These are phyloP conservation scores for Schwanniomyces vanrijiae DNA, from an alignment of 805 yeast species.

Conservation along the genomic window DNA sequence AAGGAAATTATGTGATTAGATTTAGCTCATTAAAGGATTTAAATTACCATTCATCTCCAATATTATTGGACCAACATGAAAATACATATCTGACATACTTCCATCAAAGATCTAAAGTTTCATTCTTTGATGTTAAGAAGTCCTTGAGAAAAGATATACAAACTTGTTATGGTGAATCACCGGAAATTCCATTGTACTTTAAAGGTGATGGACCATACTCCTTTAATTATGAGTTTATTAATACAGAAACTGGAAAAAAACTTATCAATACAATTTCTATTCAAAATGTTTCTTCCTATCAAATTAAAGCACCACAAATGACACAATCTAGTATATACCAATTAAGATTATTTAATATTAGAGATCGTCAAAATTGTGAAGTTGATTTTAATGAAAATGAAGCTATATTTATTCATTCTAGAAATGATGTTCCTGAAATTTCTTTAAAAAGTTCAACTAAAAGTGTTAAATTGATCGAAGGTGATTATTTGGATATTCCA, in stretches of 20 bases:
- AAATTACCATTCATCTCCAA: constrained; percentile 52
- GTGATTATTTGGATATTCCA: constrained; percentile 60
- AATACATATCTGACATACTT: constrained; percentile 67
- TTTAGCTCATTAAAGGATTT: constrained; percentile 63
- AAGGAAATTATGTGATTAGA: constrained; percentile 78
- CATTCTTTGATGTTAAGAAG: constrained; percentile 22
- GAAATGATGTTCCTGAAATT: constrained; percentile 63
- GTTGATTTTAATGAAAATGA: constrained; percentile 69
- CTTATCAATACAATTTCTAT: constrained; percentile 28
- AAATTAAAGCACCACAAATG: constrained; percentile 56
- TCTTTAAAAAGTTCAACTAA: constrained; percentile 24
- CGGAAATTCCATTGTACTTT: constrained; percentile 52
- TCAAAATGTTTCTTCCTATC: constrained; percentile 32
- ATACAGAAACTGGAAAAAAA: constrained; percentile 27
- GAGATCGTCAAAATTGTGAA: constrained; percentile 76
- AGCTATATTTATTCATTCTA: constrained; percentile 53
- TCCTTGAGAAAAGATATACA: constrained; percentile 15
- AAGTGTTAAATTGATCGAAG: constrained; percentile 54
- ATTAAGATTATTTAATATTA: constrained; percentile 60
- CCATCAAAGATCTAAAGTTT: constrained; percentile 60
- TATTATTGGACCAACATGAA: constrained; percentile 29
- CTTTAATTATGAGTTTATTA: constrained; percentile 66
- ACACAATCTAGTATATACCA: constrained; percentile 71
- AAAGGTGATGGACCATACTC: constrained; percentile 82
- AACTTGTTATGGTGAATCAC: constrained; percentile 30